Percentiles rank a stretch among this genome's conserved stretches.
phyloP scores from a whole-genome alignment of 441 rosid species.

The Bocquillonia castaneifolia region DNA sequence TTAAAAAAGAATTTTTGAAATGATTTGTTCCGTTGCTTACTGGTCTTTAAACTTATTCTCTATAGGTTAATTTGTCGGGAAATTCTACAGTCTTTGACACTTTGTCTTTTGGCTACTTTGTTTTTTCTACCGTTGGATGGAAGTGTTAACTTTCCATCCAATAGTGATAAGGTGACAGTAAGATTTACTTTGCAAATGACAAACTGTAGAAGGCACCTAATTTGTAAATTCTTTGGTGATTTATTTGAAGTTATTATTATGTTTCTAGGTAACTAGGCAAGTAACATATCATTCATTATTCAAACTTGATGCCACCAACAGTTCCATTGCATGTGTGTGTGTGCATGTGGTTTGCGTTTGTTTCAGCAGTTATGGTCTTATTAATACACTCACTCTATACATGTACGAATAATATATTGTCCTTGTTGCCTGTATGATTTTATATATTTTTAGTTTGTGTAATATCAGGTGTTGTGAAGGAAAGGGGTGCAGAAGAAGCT shows the following conservation, averaged over 20 bases:
- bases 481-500: constrained; percentile 44
- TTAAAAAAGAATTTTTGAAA: neutral
- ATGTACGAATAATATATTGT: neutral
- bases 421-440: neutral
- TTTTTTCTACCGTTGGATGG: too few relatives aligned
- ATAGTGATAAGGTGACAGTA: too few relatives aligned
- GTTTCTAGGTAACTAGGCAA: neutral
- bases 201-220: too few relatives aligned
- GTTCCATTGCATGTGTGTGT: neutral
- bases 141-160: too few relatives aligned
- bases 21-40: neutral
- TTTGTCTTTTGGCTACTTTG: too few relatives aligned
- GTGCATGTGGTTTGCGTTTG: neutral
- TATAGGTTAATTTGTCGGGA: too few relatives aligned
- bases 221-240: neutral
- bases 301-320: neutral
- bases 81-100: too few relatives aligned
- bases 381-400: neutral
- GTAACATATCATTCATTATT: neutral
- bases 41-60: neutral
- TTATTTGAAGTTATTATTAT: neutral
- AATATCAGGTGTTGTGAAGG: constrained; percentile 56
- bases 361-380: neutral
- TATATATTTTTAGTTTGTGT: neutral
- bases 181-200: too few relatives aligned